Evolutionary conservation across 2,329 filamentous ascomycete species (phyloP).

Genomic region (Exophiala calicioides): DNA sequence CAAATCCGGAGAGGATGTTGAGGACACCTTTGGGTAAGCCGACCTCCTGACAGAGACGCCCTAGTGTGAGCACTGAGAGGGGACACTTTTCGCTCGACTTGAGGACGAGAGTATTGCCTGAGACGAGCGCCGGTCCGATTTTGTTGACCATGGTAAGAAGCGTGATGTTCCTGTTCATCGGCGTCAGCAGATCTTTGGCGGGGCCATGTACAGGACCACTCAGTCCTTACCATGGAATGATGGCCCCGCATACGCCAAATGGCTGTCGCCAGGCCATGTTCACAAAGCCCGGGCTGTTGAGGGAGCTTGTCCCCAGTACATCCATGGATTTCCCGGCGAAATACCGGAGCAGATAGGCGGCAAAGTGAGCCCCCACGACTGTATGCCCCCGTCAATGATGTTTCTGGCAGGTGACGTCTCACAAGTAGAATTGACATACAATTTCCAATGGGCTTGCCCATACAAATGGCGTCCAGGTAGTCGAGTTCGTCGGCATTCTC

Average conservation of each 20-base stretch:
- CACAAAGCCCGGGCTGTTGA: conserved; percentile 71
- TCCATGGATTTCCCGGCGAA: conserved; percentile 85
- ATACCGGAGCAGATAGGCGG: conserved; percentile 68
- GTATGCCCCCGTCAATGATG: no score
- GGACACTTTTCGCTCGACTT: conserved; percentile 65
- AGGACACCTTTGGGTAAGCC: conserved; percentile 44
- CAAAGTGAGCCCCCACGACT: no score
- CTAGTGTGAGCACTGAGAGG: conserved; percentile 52
- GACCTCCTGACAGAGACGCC: conserved; percentile 36
- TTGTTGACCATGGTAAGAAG: conserved; percentile 76
- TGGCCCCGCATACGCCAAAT: conserved; percentile 74
- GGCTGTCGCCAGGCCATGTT: conserved; percentile 77
- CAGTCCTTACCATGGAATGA: conserved; percentile 85
- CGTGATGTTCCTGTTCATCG: no score
- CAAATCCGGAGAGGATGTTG: conserved; percentile 35
- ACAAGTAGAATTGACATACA: conserved; percentile 4
- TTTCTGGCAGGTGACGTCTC: conserved; percentile 63
- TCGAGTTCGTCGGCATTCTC: conserved; percentile 30
- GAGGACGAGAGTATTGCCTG: conserved; percentile 59
- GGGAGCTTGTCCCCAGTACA: conserved; percentile 77
- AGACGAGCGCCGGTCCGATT: conserved; percentile 64
- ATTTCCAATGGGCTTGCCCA: conserved; percentile 30
- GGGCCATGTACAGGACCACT: no score
- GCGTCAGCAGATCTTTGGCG: no score
- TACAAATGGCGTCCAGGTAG: conserved; percentile 35